Evolutionary conservation across 1,139 yeast species (phyloP).

Genomic region (Kurtzmaniella natalensis): DNA sequence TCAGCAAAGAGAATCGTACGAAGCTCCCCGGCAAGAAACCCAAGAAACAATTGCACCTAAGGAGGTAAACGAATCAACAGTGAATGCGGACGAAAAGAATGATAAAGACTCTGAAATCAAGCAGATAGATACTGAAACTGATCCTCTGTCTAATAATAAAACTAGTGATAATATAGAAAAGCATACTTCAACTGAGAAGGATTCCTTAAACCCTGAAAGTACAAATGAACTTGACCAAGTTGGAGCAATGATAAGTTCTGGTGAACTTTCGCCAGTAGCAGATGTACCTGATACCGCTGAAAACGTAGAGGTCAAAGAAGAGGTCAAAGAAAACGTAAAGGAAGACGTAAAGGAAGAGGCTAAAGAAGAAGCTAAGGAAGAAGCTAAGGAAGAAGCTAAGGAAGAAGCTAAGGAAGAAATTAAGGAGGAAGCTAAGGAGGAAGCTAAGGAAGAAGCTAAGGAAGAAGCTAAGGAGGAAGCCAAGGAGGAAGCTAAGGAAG

Average conservation of each 20-base stretch:
- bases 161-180: background rate
- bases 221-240: too few relatives aligned
- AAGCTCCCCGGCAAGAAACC: constrained; percentile 3
- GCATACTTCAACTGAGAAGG: background rate
- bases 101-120: background rate
- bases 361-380: background rate
- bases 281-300: too few relatives aligned
- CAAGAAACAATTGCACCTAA: constrained; percentile 1
- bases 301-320: constrained; percentile 1
- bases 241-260: too few relatives aligned
- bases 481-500: constrained; percentile 10
- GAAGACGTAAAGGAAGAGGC: constrained; percentile 3
- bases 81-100: constrained; percentile 2
- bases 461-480: constrained; percentile 10
- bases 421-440: constrained; percentile 5
- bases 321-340: constrained; percentile 1
- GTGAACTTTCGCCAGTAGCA: too few relatives aligned
- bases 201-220: too few relatives aligned
- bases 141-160: too few relatives aligned
- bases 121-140: background rate
- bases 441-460: constrained; percentile 10
- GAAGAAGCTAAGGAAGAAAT: constrained; percentile 3
- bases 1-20: constrained; percentile 2
- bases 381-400: constrained; percentile 4
- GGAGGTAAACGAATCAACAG: too few relatives aligned